Evolutionary conservation across 371 early-diverging fungal genomes (phyloP), one percentile per base, ranked within the genome.

Genomic region (Mucor mucedo): DNA sequence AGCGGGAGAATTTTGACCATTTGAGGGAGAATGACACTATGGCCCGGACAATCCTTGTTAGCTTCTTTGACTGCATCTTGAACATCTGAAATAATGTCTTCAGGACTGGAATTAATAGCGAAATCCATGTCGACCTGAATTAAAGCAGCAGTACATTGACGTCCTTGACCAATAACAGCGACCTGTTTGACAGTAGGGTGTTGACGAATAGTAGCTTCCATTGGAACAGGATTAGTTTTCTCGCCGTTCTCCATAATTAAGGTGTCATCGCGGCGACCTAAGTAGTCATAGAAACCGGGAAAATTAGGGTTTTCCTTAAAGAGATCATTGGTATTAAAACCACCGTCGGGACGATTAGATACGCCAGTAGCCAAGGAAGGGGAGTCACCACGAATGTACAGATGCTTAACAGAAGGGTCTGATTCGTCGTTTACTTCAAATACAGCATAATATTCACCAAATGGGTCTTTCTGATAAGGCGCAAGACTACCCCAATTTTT

Each of bases 201-300:
- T 11, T 57, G 58, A 38, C 67, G 62, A 14, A 81, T 69, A 2
- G 63, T 38, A 2, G 52, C 50, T 61, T 81, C 81, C 68, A 78
- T 74, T 11, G 76, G 73, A 3, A 73, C 27, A n/a, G 81, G 81
- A 33, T 76, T 78, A 5, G 77, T 76, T 58, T 81, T 81, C 57
- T 81, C 81, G 10, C 81, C 80, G 42, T 80, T 80, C 32, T 71
- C 68, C 62, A 76, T 75, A 27, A 75, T 62, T 1, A 80, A 55
- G 0, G 73, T 73, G 55, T 80, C 78, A 52, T 78, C 81, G 3
- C 67, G 66, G 7, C 81, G 66, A 5, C 81, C 81, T 14, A 63
- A 8, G 30, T 75, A 64, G 2, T 7, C 44, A 35, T 64, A 80
- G 13, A 64, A 70, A 4, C 72, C 75, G 40, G 72, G 62, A 14